phyloP scores from a whole-genome alignment of 164 flowering plant species.

The Tetrastigma voinierianum region DNA sequence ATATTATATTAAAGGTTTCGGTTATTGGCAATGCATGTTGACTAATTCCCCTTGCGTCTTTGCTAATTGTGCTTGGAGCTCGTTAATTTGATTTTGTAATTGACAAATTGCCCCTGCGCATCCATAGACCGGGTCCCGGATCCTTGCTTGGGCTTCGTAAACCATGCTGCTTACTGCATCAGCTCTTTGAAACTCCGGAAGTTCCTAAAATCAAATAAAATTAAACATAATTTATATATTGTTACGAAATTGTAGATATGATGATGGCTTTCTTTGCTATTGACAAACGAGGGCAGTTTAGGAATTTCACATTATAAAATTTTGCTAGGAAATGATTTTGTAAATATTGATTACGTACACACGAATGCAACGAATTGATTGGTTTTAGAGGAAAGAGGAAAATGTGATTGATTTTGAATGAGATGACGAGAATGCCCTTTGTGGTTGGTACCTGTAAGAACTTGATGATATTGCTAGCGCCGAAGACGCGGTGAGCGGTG shows the following conservation, averaged over 20 bases:
- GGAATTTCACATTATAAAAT: no score
- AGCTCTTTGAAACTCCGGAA: conserved; percentile 54
- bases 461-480: conserved; percentile 63
- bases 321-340: no score
- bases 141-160: conserved; percentile 62
- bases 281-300: no score
- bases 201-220: conserved; percentile 30
- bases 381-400: no score
- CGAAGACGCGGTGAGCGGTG: conserved; percentile 57
- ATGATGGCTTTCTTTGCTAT: no score
- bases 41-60: conserved; percentile 50
- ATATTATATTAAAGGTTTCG: conserved; percentile 33
- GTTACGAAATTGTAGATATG: no score
- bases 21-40: conserved; percentile 41
- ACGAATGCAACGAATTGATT: no score
- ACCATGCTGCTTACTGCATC: conserved; percentile 75
- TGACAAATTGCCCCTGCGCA: conserved; percentile 66
- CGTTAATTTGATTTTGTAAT: conserved; percentile 52
- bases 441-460: conserved; percentile 49
- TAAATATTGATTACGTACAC: no score
- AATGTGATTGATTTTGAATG: not conserved
- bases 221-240: no score
- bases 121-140: conserved; percentile 68
- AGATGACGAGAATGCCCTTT: not conserved
- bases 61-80: conserved; percentile 58